Percentiles rank a stretch among this genome's conserved stretches.
phyloP scores from a whole-genome alignment of 2,329 filamentous ascomycete genomes.

The Harringtonia aguacate region DNA sequence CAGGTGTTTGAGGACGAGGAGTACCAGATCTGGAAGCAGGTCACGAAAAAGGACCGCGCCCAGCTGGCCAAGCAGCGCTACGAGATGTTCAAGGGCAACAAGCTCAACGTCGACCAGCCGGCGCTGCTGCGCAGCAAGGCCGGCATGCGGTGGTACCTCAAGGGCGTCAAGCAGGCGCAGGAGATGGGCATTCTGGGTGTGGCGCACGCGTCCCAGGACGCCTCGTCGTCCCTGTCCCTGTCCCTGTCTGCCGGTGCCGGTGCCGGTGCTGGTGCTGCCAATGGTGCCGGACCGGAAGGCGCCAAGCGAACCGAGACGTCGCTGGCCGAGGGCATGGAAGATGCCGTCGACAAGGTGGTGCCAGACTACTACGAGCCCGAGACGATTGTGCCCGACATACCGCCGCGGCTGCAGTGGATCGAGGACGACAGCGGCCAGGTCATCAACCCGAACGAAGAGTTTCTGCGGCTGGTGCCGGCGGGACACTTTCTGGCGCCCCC shows the following conservation, averaged over 20 bases:
- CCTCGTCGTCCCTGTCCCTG: too few relatives aligned
- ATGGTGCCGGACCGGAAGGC: neutral
- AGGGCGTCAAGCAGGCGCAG: conserved; percentile 63
- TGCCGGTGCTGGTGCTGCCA: neutral
- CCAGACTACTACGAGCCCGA: conserved; percentile 93
- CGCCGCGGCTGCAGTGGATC: conserved; percentile 69
- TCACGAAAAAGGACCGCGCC: conserved; percentile 92
- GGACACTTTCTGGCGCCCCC: conserved; percentile 67
- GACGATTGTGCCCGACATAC: conserved; percentile 75
- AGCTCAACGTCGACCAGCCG: conserved; percentile 76
- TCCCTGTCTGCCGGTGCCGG: too few relatives aligned
- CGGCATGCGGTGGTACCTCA: conserved; percentile 81
- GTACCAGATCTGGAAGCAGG: conserved; percentile 97
- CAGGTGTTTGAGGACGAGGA: conserved; percentile 85
- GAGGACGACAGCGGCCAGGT: conserved; percentile 85
- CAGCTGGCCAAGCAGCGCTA: conserved; percentile 76
- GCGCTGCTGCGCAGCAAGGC: conserved; percentile 76
- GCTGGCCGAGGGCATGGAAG: conserved; percentile 89
- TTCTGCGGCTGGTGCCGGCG: conserved; percentile 62
- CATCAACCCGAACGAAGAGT: conserved; percentile 79
- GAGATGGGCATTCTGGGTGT: conserved; percentile 26
- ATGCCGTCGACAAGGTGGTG: conserved; percentile 70
- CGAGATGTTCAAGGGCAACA: conserved; percentile 74
- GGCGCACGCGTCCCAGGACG: neutral
- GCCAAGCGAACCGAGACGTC: conserved; percentile 49